Evolutionary conservation across 345 rosid genomes (phyloP).

Genomic region (Gynandropsis gynandra): DNA sequence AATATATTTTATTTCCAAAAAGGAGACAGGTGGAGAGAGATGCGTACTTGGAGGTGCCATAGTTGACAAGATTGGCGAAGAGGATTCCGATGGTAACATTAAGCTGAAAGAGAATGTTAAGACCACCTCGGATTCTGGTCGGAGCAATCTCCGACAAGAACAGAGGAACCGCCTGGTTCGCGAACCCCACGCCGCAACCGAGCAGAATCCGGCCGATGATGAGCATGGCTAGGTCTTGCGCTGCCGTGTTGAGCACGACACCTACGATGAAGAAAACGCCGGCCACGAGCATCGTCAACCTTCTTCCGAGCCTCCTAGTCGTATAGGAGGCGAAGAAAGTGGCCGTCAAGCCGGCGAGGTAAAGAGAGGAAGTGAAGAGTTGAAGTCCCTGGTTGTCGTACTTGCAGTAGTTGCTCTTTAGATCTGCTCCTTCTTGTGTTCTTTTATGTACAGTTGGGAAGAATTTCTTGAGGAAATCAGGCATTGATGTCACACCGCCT

Average conservation of each 20-base stretch:
- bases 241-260: conserved; percentile 65
- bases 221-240: conserved; percentile 83
- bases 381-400: conserved; percentile 90
- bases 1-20: too few relatives aligned
- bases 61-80: conserved; percentile 85
- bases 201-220: conserved; percentile 79
- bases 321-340: conserved; percentile 96
- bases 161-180: conserved; percentile 94
- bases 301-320: conserved; percentile 71
- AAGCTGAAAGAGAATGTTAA: conserved; percentile 89
- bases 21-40: neutral
- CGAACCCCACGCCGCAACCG: conserved; percentile 94
- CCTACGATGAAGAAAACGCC: conserved; percentile 72
- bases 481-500: conserved; percentile 97
- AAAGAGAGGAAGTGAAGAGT: conserved; percentile 85
- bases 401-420: conserved; percentile 69
- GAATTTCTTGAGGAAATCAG: conserved; percentile 64
- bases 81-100: conserved; percentile 92
- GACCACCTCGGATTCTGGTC: conserved; percentile 81
- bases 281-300: conserved; percentile 82
- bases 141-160: conserved; percentile 98
- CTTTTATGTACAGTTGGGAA: conserved; percentile 59
- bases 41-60: conserved; percentile 80
- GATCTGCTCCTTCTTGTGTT: conserved; percentile 23
- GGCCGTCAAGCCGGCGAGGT: conserved; percentile 77